Base-by-base conservation (phyloP, 257 asterid species). In the Cordia subcordata region DNA sequence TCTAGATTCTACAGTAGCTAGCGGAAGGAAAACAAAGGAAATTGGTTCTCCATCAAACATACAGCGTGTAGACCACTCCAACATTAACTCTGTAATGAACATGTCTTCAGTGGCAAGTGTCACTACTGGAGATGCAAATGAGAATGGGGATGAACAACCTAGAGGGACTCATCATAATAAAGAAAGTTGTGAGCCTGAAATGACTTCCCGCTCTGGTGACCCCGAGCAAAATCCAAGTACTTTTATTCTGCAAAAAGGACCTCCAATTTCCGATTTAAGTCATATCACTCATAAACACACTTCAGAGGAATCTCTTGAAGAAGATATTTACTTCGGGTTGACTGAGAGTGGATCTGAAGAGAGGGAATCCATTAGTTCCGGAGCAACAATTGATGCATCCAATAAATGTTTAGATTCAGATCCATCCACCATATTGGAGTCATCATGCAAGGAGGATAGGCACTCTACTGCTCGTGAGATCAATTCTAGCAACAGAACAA, bases 1-100 rank as follows among this genome's bases (percentile, higher is more conserved):
- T 78, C 82, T 58, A 72, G 76, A 67, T 72, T 70, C 74, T 21
- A 40, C 35, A 33, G 67, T 66, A 72, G 62, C 60, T 52, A 49
- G 45, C 50, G 60, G 52, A 33, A 55, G 27, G 53, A 57, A 68
- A 57, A 51, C 58, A 61, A 71, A 63, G 66, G 62, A 69, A 58
- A 42, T 61, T 55, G 64, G 53, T 62, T 61, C 55, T 15, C 63
- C 63, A 39, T 35, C 47, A 57, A 71, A 69, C 58, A 61, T 47
- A 39, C 73, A 64, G 53, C 75, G 67, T 63, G 60, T 44, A 19
- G 57, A 55, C 5, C 18, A 56, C 49, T 42, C 59, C 39, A 62
- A 62, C 53, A 55, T 38, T 39, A 60, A 60, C 65, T 49, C 73
- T 68, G 64, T 46, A 32, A 37, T 59, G 40, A 55, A 44, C 46